Evolutionary conservation across 1,284 basidiomycete genomes (phyloP).

Genomic region (Leccinum colubrinum): DNA sequence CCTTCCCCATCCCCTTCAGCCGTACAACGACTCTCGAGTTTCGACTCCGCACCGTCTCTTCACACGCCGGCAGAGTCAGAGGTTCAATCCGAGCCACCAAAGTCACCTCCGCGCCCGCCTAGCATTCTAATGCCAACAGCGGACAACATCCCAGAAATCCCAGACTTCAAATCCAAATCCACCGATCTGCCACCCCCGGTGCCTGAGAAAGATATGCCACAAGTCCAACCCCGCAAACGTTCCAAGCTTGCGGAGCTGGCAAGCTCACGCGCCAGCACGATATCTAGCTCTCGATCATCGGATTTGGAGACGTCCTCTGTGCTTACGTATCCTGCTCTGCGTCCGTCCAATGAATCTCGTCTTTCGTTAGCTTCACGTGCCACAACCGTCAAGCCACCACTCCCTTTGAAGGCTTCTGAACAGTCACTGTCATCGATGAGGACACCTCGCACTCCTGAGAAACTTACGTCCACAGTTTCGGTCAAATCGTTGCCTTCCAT

Average conservation of each 20-base stretch:
- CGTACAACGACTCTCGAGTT: slow-evolving; percentile 61
- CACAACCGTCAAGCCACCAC: slow-evolving; percentile 14
- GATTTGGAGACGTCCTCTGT: slow-evolving; percentile 49
- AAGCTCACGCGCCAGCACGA: slow-evolving; percentile 50
- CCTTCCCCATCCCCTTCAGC: slow-evolving; percentile 71
- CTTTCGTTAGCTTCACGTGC: slow-evolving; percentile 35
- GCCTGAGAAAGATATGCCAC: slow-evolving; percentile 25
- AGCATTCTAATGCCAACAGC: slow-evolving; percentile 43
- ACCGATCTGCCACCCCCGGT: slow-evolving; percentile 30
- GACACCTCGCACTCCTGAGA: slow-evolving; percentile 16
- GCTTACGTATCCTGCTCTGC: slow-evolving; percentile 63
- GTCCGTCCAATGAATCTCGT: slow-evolving; percentile 58
- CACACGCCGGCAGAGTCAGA: slow-evolving; percentile 44
- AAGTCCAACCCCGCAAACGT: slow-evolving; percentile 35
- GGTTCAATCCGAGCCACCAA: slow-evolving; percentile 20
- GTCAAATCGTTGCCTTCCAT: slow-evolving; percentile 22
- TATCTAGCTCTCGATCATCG: slow-evolving; percentile 42
- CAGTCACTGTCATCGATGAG: slow-evolving; percentile 9
- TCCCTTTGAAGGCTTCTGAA: slow-evolving; percentile 20
- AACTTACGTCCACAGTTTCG: slow-evolving; percentile 14
- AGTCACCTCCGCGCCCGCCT: slow-evolving; percentile 36
- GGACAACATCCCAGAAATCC: slow-evolving; percentile 55
- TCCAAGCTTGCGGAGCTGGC: slow-evolving; percentile 66
- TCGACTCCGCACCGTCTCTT: slow-evolving; percentile 53
- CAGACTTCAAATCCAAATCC: slow-evolving; percentile 51